phyloP scores from a whole-genome alignment of 306 rosid species.

The Lupinus albus region DNA sequence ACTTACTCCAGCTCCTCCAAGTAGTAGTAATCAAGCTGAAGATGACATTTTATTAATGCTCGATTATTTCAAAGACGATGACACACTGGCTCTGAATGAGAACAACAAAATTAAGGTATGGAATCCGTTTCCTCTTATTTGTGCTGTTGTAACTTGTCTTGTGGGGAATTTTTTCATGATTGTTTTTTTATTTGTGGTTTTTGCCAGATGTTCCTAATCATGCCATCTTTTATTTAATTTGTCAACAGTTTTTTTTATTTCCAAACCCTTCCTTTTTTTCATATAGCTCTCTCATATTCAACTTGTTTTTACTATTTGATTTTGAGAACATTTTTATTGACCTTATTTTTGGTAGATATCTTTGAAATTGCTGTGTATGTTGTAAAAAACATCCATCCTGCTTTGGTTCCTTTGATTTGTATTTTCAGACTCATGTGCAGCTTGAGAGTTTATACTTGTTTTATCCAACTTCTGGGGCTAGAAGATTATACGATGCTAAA shows the following conservation, averaged over 20 bases:
- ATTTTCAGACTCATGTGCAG: background rate
- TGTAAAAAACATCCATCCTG: background rate
- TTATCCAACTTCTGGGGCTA: background rate
- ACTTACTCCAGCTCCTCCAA: constrained; percentile 36
- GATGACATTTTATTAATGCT: constrained; percentile 39
- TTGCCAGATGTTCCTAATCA: background rate
- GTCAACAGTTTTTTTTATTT: background rate
- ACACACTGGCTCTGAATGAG: background rate
- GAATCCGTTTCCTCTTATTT: constrained; percentile 2
- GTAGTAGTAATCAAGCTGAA: constrained; percentile 34
- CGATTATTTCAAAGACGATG: constrained; percentile 35
- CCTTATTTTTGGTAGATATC: constrained; percentile 20
- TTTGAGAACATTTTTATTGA: background rate
- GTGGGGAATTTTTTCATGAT: background rate
- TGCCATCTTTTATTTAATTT: background rate
- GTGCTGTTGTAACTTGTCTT: background rate
- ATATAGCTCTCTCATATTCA: background rate
- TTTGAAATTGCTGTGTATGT: background rate
- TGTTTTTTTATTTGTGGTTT: background rate
- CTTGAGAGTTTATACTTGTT: constrained; percentile 14
- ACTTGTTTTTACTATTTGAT: background rate
- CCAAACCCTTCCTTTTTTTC: background rate
- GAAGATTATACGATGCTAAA: too few species aligned
- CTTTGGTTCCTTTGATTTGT: constrained; percentile 14
- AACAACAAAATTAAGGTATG: constrained; percentile 51